Base-by-base conservation (phyloP, 1,284 basidiomycete genomes). In the Austroboletus niveus region DNA sequence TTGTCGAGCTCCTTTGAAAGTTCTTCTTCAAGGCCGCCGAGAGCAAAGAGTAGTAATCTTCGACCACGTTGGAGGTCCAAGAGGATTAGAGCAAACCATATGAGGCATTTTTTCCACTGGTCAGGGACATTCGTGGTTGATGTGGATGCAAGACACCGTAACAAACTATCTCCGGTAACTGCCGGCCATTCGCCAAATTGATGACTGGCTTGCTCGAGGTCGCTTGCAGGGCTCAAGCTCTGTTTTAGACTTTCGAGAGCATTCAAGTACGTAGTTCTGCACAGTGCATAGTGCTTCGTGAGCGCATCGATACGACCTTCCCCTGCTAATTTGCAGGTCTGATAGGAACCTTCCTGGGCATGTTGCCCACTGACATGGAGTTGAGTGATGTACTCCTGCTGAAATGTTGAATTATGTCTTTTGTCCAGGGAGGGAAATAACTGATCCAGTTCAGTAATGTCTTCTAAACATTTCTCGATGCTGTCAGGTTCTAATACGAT, bases 71-170 rank as follows among this genome's bases (percentile, higher is more conserved):
- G 75, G 31, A 66, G 62, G 10, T 42, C 44, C 3, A 75, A 48
- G 27, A 72, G 40, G 1, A 56, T 47, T 32, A 59, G 49, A 2
- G 70, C 73, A 12, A 72, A 56, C 6, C 30, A 12, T 0, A 56
- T 52, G 1, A 77, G 48, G n/a, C 42, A 50, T 1, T 48, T 17
- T 20, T 50, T 48, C 75, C 73, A 76, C 11, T 46, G 29, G 0
- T 38, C 22, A 1, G 55, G 36, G 12, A 60, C 46, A 22, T 10
- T 7, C 15, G 20, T 39, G 2, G 9, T 22, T 4, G 46, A 53
- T 1, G 46, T 51, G 24, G 58, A 61, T 5, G 63, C 56, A 27
- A 69, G 49, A 9, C 45, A 48, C 7, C 54, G 42, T 2, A 74
- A 56, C 10, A 73, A 49, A 0, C 57, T 49, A 20, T 58, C 57